Evolutionary conservation across 2,329 filamentous ascomycete species (phyloP).

Genomic region (Ophiostoma australiae): DNA sequence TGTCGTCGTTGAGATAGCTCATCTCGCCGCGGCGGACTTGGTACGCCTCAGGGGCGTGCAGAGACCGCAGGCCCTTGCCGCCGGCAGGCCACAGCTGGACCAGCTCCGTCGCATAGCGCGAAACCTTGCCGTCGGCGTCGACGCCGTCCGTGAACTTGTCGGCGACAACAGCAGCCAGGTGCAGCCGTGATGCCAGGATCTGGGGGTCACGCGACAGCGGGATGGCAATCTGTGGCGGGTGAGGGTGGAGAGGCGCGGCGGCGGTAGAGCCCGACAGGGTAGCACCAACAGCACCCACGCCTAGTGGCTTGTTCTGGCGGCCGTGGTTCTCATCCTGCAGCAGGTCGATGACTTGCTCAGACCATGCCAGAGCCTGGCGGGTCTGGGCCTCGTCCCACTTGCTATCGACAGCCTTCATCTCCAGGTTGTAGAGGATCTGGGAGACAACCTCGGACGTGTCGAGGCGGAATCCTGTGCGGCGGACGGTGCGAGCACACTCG

Average conservation of each 20-base stretch:
- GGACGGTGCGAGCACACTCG: slow-evolving; percentile 45
- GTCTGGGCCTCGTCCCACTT: slow-evolving; percentile 36
- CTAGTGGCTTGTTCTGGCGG: slow-evolving; percentile 21
- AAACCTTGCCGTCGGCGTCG: slow-evolving; percentile 36
- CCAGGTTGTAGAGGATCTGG: slow-evolving; percentile 38
- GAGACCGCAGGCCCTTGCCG: slow-evolving; percentile 35
- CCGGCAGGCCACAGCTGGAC: slow-evolving; percentile 40
- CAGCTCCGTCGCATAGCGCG: slow-evolving; percentile 33
- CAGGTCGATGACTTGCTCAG: slow-evolving; percentile 46
- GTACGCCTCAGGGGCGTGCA: slow-evolving; percentile 37
- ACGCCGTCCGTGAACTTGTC: slow-evolving; percentile 31
- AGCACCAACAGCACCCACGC: slow-evolving; percentile 18
- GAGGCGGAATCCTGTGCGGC: slow-evolving; percentile 45
- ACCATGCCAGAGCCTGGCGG: slow-evolving; percentile 42
- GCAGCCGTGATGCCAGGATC: slow-evolving; percentile 40
- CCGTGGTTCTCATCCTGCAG: slow-evolving; percentile 43
- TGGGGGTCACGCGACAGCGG: slow-evolving; percentile 42
- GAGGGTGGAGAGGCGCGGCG: slow-evolving; percentile 17
- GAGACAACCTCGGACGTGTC: slow-evolving; percentile 40
- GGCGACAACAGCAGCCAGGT: slow-evolving; percentile 42
- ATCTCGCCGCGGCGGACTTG: slow-evolving; percentile 28
- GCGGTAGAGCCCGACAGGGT: slow-evolving; percentile 10
- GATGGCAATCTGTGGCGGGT: slow-evolving; percentile 26
- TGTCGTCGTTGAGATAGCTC: slow-evolving; percentile 35
- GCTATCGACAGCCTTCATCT: slow-evolving; percentile 41